phyloP scores from a whole-genome alignment of 2,329 filamentous ascomycete species.

The Fusarium sp. region DNA sequence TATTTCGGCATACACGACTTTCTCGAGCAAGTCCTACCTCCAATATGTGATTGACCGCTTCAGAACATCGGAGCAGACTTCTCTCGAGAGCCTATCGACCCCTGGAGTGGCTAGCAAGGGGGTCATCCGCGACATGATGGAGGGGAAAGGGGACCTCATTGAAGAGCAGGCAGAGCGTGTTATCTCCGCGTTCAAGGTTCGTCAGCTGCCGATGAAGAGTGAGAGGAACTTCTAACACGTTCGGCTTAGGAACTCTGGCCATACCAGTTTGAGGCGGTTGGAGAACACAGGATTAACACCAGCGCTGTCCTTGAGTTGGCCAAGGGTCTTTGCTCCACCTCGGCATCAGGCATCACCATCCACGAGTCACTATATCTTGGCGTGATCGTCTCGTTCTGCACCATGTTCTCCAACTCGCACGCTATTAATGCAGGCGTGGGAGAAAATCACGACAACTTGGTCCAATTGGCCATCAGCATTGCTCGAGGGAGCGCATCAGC shows the following conservation, averaged over 20 bases:
- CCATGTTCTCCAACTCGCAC: neutral
- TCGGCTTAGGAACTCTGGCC: neutral
- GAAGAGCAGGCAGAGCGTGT: too few species aligned
- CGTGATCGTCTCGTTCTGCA: neutral
- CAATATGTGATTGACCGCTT: neutral
- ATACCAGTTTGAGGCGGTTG: neutral
- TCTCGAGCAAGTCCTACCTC: neutral
- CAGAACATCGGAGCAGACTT: neutral
- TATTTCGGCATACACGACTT: neutral
- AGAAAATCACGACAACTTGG: neutral
- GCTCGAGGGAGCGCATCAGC: neutral
- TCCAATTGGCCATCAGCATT: neutral
- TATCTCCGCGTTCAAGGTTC: neutral
- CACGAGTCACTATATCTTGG: neutral
- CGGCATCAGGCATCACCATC: rapidly evolving
- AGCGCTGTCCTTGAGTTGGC: neutral
- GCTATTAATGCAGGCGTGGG: rapidly evolving
- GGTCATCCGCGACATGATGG: neutral
- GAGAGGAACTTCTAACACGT: neutral
- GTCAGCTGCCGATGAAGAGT: neutral
- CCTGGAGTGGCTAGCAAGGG: neutral
- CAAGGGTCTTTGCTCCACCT: neutral
- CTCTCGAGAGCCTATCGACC: neutral
- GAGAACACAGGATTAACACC: neutral
- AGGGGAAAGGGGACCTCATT: neutral